Base-by-base conservation (phyloP, 805 yeast genomes). In the Schwanniomyces pseudopolymorphus region DNA sequence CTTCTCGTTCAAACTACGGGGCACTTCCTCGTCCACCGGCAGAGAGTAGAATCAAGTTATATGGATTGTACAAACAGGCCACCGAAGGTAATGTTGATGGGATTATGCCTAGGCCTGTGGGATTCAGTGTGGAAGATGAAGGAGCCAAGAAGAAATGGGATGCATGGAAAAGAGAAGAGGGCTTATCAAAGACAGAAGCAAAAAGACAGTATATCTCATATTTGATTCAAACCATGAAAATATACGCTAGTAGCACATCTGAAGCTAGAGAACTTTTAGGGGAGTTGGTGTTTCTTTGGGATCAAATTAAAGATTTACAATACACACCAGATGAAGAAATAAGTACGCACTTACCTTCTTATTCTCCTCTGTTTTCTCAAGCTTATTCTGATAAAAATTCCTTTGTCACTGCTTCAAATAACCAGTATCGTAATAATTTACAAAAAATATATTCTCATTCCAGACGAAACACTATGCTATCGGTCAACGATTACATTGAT, bases 21-120 rank as follows among this genome's bases (percentile, higher is more conserved):
- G 70, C 84, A 8, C 67, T 87, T 24, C 89, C 91, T 0, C 74
- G 91, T 22, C 96, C 96, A 0, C 90, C 94, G 0, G 77, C 87
- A 2, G 85, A 83, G 44, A 79, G 73, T 49, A 64, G 96, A 27
- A 81, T 85, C 47, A 75, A 75, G 52, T 72, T 89, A 3, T 89
- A 89, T 61, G 96, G 96, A 0, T 74, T 89, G 42, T 89, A 88
- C 67, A 89, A 89, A 57, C 96, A 89, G 60, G 91, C 96, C 1
- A 89, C 95, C 4, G 92, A 87, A 64, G 96, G 96, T 6, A 82
- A 89, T 61, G 89, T 87, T 7, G 78, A 77, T 40, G 84, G 84
- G 2, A 72, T 85, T 36, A 77, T 86, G 81, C 76, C 78, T 2
- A 68, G 89, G 40, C 92, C 92, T 0, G 63, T 65, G 1, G 91